These are phyloP conservation scores for Neurospora sp. DNA, from an alignment of 495 filamentous ascomycete species.

Conservation along the genomic window DNA sequence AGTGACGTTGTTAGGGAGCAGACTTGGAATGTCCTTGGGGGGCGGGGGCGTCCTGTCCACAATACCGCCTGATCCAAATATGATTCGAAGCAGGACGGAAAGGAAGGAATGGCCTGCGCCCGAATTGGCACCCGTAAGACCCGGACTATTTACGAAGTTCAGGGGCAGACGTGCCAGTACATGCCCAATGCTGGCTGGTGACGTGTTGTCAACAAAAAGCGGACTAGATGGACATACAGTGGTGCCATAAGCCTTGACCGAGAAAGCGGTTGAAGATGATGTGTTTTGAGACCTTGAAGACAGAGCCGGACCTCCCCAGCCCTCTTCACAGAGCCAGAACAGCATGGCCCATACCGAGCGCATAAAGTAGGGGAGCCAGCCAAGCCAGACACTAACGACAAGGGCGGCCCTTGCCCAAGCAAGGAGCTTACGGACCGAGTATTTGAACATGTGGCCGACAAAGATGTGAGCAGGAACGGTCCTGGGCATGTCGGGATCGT, in stretches of 20 bases:
- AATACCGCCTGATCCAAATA: slow-evolving; percentile 20
- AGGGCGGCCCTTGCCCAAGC: slow-evolving; percentile 69
- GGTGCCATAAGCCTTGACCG: slow-evolving; percentile 11
- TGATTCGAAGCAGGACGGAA: slow-evolving; percentile 14
- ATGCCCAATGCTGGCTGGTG: slow-evolving; percentile 20
- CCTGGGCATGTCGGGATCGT: slow-evolving; percentile 84
- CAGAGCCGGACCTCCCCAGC: slow-evolving; percentile 45
- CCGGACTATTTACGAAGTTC: slow-evolving; percentile 15
- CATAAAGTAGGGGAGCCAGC: slow-evolving; percentile 82
- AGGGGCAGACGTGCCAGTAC: slow-evolving; percentile 18
- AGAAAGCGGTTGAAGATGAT: not conserved
- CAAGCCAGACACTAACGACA: slow-evolving; percentile 80
- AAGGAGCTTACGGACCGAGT: slow-evolving; percentile 56
- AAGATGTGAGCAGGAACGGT: slow-evolving; percentile 72
- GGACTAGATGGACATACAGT: slow-evolving; percentile 36
- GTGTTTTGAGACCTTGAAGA: not conserved
- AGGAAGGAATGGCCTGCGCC: slow-evolving; percentile 18
- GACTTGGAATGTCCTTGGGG: not conserved
- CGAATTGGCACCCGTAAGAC: slow-evolving; percentile 9
- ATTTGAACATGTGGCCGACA: slow-evolving; percentile 59
- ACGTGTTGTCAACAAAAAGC: slow-evolving; percentile 29
- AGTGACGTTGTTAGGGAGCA: not conserved
- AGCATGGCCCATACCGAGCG: slow-evolving; percentile 80
- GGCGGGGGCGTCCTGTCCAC: slow-evolving; percentile 6
- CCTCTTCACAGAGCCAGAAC: slow-evolving; percentile 94